Evolutionary conservation across 805 yeast species (phyloP), one percentile per base, ranked within the genome.

Genomic region (Kregervanrija fluxuum): DNA sequence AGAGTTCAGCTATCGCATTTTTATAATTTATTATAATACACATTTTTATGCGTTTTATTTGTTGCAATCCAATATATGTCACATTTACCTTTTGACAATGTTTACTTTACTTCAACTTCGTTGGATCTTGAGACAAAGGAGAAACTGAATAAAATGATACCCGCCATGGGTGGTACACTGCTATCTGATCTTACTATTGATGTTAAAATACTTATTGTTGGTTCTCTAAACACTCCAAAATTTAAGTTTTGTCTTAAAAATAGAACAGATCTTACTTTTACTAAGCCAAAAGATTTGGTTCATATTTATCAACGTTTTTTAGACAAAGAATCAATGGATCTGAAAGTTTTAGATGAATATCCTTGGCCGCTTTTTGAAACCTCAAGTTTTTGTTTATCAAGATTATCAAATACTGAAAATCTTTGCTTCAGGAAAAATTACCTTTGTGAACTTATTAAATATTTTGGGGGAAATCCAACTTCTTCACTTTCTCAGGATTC

Each of bases 131-230:
- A 13, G 3, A 56, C 62, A 32, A 68, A 77, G 49, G 66, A 68
- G 17, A 70, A 66, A 12, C 54, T 80, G 28, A 67, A 72, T 2
- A 57, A 62, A 9, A 72, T 71, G 54, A 70, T 82, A 45, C 57
- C 63, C 28, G 64, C 70, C 8, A 67, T 83, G 59, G 91, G 90
- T 8, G 90, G 89, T 1, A 55, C 53, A 9, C 75, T 71, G 51
- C 69, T 72, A 46, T 69, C 70, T 36, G 82, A 82, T 54, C 61
- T 83, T 51, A 77, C 81, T 67, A 74, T 79, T 40, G 80, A 79
- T 56, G 81, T 77, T 2, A 70, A 74, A 43, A 74, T 75, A 35
- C 60, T 84, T 22, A 68, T 84, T 5, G 80, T 82, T 30, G 88
- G 87, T 1, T 70, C 69, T 35, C 64, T 74, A 30, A 64, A 69